A percentile compares a stretch with the other conserved stretches of the same genome.
Conservation (phyloP, 129 eudicot species). For the Tanacetum coccineum region DNA sequence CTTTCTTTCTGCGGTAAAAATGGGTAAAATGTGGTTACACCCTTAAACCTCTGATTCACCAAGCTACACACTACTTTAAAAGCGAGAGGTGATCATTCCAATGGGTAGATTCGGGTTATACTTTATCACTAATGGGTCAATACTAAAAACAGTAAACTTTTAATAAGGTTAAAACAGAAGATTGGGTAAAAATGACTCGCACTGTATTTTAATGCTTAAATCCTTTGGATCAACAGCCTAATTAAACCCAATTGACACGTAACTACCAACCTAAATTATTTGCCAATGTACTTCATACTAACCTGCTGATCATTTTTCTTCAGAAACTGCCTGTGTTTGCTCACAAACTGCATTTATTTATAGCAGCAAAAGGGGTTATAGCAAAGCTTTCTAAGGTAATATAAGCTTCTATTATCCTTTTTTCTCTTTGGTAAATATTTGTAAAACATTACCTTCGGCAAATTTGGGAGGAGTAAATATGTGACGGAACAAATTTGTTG, state of each 20-base stretch:
- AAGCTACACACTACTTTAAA: too few relatives aligned
- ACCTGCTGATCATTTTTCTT: slow-evolving; percentile 78
- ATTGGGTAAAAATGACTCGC: too few relatives aligned
- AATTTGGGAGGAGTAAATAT: slow-evolving; percentile 35
- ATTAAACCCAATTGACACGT: not conserved
- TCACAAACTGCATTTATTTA: slow-evolving; percentile 40
- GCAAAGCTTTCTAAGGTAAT: not conserved
- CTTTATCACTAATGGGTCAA: too few relatives aligned
- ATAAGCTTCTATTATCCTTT: not conserved
- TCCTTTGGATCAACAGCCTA: not conserved
- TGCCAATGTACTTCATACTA: slow-evolving; percentile 13
- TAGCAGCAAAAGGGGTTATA: not conserved
- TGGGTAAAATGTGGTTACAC: not conserved
- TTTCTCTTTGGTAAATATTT: slow-evolving; percentile 7
- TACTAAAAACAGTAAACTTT: too few relatives aligned
- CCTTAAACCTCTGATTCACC: not conserved
- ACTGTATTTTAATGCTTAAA: not conserved
- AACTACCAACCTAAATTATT: not conserved
- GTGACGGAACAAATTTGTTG: slow-evolving; percentile 77
- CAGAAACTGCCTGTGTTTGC: slow-evolving; percentile 40
- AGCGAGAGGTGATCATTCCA: too few relatives aligned
- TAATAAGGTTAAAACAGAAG: too few relatives aligned
- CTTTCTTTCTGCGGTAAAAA: too few relatives aligned
- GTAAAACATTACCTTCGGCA: slow-evolving; percentile 44
- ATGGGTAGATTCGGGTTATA: too few relatives aligned